These are phyloP conservation scores for Nigrograna mackinnonii DNA, from an alignment of 2,329 filamentous ascomycete genomes.

Conservation along the genomic window DNA sequence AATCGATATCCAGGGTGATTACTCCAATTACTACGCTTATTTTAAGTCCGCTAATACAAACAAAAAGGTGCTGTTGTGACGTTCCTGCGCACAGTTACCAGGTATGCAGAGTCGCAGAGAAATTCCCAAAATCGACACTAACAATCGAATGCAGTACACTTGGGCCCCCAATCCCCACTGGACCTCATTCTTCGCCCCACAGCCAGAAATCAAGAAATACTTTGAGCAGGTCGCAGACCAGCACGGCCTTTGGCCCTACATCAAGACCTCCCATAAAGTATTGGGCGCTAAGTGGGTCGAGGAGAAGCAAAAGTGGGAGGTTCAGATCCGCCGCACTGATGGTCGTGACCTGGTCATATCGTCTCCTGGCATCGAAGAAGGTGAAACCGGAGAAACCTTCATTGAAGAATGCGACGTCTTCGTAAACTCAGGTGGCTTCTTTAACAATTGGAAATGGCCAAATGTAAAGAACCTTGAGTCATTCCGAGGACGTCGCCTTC, in stretches of 20 bases:
- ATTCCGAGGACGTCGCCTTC: not conserved
- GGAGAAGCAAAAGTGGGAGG: not conserved
- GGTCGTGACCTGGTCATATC: slow-evolving; percentile 36
- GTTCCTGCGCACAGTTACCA: slow-evolving; percentile 1
- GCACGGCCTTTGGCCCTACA: slow-evolving; percentile 25
- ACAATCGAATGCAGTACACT: no score
- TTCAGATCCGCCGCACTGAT: not conserved
- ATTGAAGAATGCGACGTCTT: slow-evolving; percentile 1
- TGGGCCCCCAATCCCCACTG: slow-evolving; percentile 41
- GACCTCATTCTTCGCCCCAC: not conserved
- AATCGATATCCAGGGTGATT: slow-evolving; percentile 40
- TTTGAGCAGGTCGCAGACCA: not conserved
- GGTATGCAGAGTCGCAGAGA: no score
- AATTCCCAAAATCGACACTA: no score
- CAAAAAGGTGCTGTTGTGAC: slow-evolving; percentile 1
- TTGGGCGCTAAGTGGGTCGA: not conserved
- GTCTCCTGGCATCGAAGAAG: no score
- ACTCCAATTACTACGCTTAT: no score
- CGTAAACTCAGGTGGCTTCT: not conserved
- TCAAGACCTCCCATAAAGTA: not conserved
- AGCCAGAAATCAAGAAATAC: slow-evolving; percentile 14
- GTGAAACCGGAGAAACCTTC: no score
- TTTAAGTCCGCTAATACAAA: no score
- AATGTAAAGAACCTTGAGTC: not conserved
- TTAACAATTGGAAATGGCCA: slow-evolving; percentile 3